Evolutionary conservation across 2,329 filamentous ascomycete species (phyloP).

Genomic region (Sclerotiophoma versabilis): DNA sequence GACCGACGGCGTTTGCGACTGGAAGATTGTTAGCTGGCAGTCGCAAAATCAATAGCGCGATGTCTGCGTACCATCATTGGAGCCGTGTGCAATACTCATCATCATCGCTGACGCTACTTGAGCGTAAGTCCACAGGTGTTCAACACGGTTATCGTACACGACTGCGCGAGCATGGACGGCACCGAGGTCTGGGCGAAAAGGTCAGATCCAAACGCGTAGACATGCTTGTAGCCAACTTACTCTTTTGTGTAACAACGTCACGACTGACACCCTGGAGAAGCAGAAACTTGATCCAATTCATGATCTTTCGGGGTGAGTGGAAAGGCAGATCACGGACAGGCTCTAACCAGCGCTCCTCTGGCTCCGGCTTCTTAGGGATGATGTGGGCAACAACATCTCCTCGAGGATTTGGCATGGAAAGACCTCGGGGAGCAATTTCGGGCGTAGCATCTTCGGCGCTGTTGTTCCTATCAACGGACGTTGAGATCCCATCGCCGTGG

Average conservation of each 20-base stretch:
- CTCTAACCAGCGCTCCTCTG: constrained; percentile 41
- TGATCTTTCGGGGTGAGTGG: constrained; percentile 38
- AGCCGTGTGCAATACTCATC: constrained; percentile 75
- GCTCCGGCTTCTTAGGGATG: constrained; percentile 38
- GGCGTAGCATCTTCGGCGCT: constrained; percentile 19
- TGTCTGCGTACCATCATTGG: constrained; percentile 59
- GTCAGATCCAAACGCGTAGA: neutral
- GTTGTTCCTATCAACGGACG: constrained; percentile 18
- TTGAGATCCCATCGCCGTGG: constrained; percentile 5
- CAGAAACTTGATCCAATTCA: constrained; percentile 52
- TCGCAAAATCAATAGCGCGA: too few species aligned
- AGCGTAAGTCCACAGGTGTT: constrained; percentile 57
- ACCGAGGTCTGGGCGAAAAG: constrained; percentile 30
- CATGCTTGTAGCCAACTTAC: constrained; percentile 15
- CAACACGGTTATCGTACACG: constrained; percentile 55
- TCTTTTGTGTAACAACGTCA: constrained; percentile 52
- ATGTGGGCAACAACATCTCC: constrained; percentile 14
- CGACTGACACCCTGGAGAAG: constrained; percentile 54
- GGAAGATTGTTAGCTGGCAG: neutral
- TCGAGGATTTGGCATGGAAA: constrained; percentile 6
- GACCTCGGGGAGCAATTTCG: constrained; percentile 8
- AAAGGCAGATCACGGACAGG: constrained; percentile 46
- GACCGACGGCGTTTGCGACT: constrained; percentile 62
- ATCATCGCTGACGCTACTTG: constrained; percentile 67
- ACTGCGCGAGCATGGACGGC: constrained; percentile 52